Evolutionary conservation across 805 yeast genomes (phyloP), one percentile per base, ranked within the genome.

Genomic region (Saturnispora mendoncae): DNA sequence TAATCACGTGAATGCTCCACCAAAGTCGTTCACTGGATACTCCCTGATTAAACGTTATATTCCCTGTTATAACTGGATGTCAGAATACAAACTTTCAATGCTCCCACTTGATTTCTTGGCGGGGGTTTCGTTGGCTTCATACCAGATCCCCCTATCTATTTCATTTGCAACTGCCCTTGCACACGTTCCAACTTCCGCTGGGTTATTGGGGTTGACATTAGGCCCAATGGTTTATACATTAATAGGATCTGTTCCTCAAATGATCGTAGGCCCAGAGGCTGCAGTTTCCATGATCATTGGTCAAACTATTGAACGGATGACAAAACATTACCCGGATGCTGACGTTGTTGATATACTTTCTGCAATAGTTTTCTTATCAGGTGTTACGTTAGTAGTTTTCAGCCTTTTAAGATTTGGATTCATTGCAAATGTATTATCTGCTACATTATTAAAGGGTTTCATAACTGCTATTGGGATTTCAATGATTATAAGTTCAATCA

Each of bases 181-280:
- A 2, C 85, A 80, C 51, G 80, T 85, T 10, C 90, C 92, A 9
- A 84, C 95, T 0, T 59, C 81, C 2, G 76, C 82, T 48, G 96
- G 96, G 0, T 65, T 88, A 7, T 73, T 79, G 48, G 84, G 87
- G 0, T 68, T 86, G 36, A 78, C 84, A 1, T 66, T 83, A 3
- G 85, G 92, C 0, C 94, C 95, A 0, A 62, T 81, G n/a, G 62
- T 84, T 6, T 87, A 87, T 56, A 70, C 85, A 6, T 46, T 86
- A 3, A 67, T 86, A 45, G 96, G 96, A 0, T 74, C 92, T 0
- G 94, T 86, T 1, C 95, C 95, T 0, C 80, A 80, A 45, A 76
- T 87, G 81, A 78, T 86, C 30, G 94, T 87, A 15, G 95, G 95
- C 0, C 95, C 96, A 1, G 94, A 87, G 58, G 88, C 90, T 15